These are phyloP conservation scores for Petunia axillaris DNA, from an alignment of 257 asterid species.

Conservation along the genomic window DNA sequence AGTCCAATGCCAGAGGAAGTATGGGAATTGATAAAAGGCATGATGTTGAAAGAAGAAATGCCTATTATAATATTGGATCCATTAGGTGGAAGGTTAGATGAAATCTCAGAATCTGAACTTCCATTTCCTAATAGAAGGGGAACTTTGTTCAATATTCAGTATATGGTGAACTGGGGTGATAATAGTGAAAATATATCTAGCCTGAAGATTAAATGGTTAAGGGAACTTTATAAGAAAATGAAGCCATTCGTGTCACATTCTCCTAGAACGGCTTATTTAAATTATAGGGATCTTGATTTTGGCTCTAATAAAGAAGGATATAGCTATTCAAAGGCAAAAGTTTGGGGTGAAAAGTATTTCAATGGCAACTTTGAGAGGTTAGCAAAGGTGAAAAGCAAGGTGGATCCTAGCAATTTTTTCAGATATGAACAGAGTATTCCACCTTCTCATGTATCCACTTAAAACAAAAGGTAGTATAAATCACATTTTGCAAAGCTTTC, in stretches of 20 bases:
- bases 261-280: conserved; percentile 32
- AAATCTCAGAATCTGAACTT: conserved; percentile 23
- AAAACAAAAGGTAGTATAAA: not conserved
- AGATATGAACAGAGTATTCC: conserved; percentile 41
- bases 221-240: conserved; percentile 28
- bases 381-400: conserved; percentile 34
- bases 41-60: conserved; percentile 18
- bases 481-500: too few relatives aligned
- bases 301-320: conserved; percentile 27
- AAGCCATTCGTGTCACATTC: conserved; percentile 32
- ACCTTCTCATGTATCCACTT: not conserved
- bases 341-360: conserved; percentile 40
- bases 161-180: conserved; percentile 39
- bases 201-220: conserved; percentile 28
- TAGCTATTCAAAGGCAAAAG: conserved; percentile 27
- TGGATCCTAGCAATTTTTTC: conserved; percentile 40
- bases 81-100: conserved; percentile 38
- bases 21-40: not conserved
- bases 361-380: conserved; percentile 32
- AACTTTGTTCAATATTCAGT: conserved; percentile 34
- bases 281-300: conserved; percentile 44
- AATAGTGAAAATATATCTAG: not conserved
- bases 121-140: conserved; percentile 41
- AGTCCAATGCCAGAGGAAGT: conserved; percentile 24
- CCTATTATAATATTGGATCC: conserved; percentile 38